phyloP scores from a whole-genome alignment of 2,329 filamentous ascomycete genomes.

The Arthrobotrys entomopaga region DNA sequence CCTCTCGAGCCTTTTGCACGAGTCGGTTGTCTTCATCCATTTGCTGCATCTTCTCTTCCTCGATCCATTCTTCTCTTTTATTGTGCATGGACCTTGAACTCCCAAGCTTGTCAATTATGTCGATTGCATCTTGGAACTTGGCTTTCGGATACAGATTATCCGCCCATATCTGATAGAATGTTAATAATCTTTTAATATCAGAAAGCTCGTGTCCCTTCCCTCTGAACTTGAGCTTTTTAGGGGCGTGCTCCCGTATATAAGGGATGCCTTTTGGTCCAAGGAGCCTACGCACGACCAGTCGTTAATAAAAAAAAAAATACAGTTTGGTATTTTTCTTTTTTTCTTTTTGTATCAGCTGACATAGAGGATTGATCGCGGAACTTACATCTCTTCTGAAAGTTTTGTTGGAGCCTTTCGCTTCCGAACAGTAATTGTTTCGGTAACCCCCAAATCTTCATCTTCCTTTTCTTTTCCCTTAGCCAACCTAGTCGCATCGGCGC shows the following conservation, averaged over 20 bases:
- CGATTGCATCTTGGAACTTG: conserved; percentile 87
- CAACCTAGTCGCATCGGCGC: conserved; percentile 58
- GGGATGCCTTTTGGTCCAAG: conserved; percentile 85
- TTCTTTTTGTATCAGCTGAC: too few species aligned
- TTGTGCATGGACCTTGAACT: conserved; percentile 76
- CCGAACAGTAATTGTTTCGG: conserved; percentile 83
- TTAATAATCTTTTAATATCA: conserved; percentile 81
- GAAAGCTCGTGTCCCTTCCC: conserved; percentile 90
- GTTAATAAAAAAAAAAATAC: too few species aligned
- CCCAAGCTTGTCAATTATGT: conserved; percentile 91
- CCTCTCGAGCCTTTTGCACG: conserved; percentile 24
- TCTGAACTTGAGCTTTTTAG: conserved; percentile 78
- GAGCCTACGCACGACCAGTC: conserved; percentile 70
- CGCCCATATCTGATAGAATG: conserved; percentile 95
- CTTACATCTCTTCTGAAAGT: conserved; percentile 80
- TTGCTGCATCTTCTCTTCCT: conserved; percentile 55
- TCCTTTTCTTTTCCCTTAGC: conserved; percentile 63
- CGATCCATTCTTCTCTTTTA: conserved; percentile 57
- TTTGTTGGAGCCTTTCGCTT: conserved; percentile 85
- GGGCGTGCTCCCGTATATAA: conserved; percentile 77
- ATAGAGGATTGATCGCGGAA: neutral
- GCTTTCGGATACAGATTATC: conserved; percentile 95
- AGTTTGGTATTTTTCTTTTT: too few species aligned
- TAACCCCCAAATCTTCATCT: conserved; percentile 75
- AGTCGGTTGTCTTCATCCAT: conserved; percentile 60